phyloP scores from a whole-genome alignment of 2,329 filamentous ascomycete species.

The Malbranchea zuffiana region DNA sequence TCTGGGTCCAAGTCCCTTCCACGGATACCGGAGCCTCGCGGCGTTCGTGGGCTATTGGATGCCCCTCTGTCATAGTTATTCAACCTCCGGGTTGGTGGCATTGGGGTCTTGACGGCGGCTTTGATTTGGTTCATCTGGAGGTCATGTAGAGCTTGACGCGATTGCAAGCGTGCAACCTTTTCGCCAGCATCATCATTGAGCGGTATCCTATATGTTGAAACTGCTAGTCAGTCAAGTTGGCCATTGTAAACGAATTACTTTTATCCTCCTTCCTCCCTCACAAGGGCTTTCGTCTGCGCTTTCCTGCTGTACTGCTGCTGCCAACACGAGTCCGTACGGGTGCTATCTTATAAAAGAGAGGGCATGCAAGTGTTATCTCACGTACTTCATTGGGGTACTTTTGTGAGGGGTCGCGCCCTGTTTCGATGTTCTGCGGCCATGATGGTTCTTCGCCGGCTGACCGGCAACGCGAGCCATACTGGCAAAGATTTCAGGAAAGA shows the following conservation, averaged over 20 bases:
- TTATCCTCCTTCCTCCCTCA: conserved; percentile 2
- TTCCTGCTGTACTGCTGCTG: conserved; percentile 1
- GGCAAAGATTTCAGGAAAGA: conserved; percentile 9
- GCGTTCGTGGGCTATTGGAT: conserved; percentile 41
- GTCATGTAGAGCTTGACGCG: conserved; percentile 77
- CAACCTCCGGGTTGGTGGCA: conserved; percentile 26
- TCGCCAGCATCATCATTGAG: conserved; percentile 92
- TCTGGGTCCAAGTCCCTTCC: conserved; percentile 42
- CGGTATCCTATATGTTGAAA: conserved; percentile 55
- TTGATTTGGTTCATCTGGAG: conserved; percentile 87
- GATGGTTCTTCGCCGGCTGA: conserved; percentile 30
- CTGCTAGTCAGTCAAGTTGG: conserved; percentile 2
- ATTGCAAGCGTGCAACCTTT: conserved; percentile 77
- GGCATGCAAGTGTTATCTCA: conserved; percentile 9
- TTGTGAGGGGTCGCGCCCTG: conserved; percentile 42
- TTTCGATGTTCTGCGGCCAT: conserved; percentile 33
- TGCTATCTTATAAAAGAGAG: conserved; percentile 8
- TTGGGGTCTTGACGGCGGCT: conserved; percentile 42
- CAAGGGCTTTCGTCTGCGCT: conserved; percentile 6
- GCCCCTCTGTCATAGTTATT: conserved; percentile 27
- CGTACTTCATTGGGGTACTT: conserved; percentile 41
- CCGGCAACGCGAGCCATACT: conserved; percentile 49
- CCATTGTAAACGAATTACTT: background rate
- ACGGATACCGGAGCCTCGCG: conserved; percentile 30
- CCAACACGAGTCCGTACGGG: background rate